Evolutionary conservation across 129 eudicot genomes (phyloP), one percentile per base, ranked within the genome.

Genomic region (Daucus carota): DNA sequence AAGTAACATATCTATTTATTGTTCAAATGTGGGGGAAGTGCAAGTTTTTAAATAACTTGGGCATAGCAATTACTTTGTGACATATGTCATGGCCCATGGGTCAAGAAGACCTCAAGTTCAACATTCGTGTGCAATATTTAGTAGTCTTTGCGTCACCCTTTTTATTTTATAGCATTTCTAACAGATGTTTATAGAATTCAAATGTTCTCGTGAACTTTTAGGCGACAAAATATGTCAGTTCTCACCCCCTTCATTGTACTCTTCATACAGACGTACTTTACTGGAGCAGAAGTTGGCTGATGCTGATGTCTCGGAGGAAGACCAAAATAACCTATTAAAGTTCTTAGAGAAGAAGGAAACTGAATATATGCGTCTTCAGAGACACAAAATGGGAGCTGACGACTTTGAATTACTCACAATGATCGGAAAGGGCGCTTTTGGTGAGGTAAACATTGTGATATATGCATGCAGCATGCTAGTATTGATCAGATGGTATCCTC

Each of bases 391-490:
- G 70, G 70, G 72, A 41, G 52, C 79, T 31, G 76, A 73, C 34
- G 76, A 73, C 28, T 73, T 73, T 46, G 76, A 73, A 42, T 29
- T 46, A n/a, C 63, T 73, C 17, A 73, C 76, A 24, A 76, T 59
- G 79, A 63, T 76, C 10, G 76, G 76, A 17, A 73, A 73, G 28
- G 76, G 76, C 47, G 76, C 76, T 28, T 73, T 73, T 46, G 76
- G 76, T 6, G 76, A 73, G 76, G 76, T 71, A 71, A 71, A 42
- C n/a, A 70, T 44, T 70, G 14, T 40, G 28, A 9, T 13, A 40
- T 28, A 28, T 11, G 1, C 5, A 18, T 26, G 38, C 34, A 3
- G 1, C 5, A 18, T 26, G 38, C 34, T 26, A 29, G 70, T 63
- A 24, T 54, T 54, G 62, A 28, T 7, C 29, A 7, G 4, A n/a